Evolutionary conservation across 371 early-diverging fungal genomes (phyloP), one percentile per base, ranked within the genome.

Genomic region (Dipsacomyces acuminosporus): DNA sequence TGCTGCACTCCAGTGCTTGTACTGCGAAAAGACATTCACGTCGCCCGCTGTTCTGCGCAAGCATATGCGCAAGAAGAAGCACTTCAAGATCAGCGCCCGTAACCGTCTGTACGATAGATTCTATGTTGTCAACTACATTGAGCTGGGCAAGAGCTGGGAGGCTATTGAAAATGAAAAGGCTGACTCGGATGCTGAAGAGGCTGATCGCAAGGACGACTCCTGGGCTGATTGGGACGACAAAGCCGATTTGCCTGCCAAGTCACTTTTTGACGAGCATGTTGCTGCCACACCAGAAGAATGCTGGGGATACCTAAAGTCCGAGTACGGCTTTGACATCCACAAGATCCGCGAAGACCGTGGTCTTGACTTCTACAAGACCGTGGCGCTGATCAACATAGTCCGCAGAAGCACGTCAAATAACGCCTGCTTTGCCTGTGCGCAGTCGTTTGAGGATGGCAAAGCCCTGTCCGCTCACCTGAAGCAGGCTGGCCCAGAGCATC

Each of bases 31-130:
- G 75, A 84, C 79, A 4, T 97, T 94, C 72, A 91, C 90, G 13
- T 84, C 86, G 21, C 78, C 85, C 7, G 85, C 89, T 0, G 92
- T 92, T 9, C 79, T 97, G 48, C 85, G 96, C 49, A 90, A 91
- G 71, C 97, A 97, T 58, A 94, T 97, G 95, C 87, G 95, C 62
- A 97, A 97, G 79, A 97, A 96, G 87, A 94, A 93, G 80, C 96
- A 95, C 72, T 95, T 95, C 76, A 90, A 90, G 78, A 91, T 96
- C 72, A 87, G 86, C 51, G 79, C 93, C 19, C 83, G 84, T 41
- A 94, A 94, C 72, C 82, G 86, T 52, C 79, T 86, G 30, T 97
- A 96, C 50, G 97, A 97, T 71, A 83, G 88, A 30, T 96, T 91
- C 72, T 97, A 94, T 64, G 84, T 96, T n/a, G 85, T 93, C 66